Conservation (phyloP, 1,139 yeast species). For the Sugiyamaella neomexicana region DNA sequence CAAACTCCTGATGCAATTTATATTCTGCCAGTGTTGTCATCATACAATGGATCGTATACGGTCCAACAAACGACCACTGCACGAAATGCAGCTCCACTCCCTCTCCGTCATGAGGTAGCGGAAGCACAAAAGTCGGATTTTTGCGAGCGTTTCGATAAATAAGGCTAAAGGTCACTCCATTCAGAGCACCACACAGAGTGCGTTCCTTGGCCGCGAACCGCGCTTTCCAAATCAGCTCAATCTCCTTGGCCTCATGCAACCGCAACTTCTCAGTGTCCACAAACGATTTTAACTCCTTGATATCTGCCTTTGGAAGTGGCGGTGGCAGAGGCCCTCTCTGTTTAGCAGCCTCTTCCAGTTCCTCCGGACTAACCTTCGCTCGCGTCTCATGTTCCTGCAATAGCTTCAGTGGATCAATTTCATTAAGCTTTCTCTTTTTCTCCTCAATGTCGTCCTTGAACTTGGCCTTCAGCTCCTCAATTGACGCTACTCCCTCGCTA, state of each 20-base stretch:
- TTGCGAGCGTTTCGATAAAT: constrained; percentile 67
- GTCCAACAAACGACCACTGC: constrained; percentile 92
- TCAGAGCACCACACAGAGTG: constrained; percentile 64
- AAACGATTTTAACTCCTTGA: constrained; percentile 69
- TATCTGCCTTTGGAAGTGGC: constrained; percentile 42
- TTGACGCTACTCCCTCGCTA: constrained; percentile 47
- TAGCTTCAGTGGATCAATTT: constrained; percentile 69
- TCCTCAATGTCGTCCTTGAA: constrained; percentile 61
- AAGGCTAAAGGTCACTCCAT: constrained; percentile 55
- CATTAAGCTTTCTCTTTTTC: constrained; percentile 56
- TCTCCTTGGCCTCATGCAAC: constrained; percentile 56
- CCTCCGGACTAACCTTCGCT: constrained; percentile 11
- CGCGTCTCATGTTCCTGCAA: constrained; percentile 51
- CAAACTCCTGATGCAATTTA: constrained; percentile 86
- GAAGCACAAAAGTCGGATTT: constrained; percentile 59
- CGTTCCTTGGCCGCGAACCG: constrained; percentile 66
- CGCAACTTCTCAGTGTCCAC: constrained; percentile 66
- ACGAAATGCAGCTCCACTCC: constrained; percentile 84
- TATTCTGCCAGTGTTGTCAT: constrained; percentile 90
- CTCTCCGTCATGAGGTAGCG: constrained; percentile 47
- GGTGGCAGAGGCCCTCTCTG: constrained; percentile 14
- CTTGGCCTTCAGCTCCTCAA: constrained; percentile 64
- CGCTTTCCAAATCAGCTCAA: constrained; percentile 87
- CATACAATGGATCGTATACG: constrained; percentile 82
- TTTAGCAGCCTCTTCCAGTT: constrained; percentile 15